Percentiles rank a stretch among this genome's conserved stretches.
phyloP scores from a whole-genome alignment of 2,329 filamentous ascomycete species.

The Helotiales sp. region DNA sequence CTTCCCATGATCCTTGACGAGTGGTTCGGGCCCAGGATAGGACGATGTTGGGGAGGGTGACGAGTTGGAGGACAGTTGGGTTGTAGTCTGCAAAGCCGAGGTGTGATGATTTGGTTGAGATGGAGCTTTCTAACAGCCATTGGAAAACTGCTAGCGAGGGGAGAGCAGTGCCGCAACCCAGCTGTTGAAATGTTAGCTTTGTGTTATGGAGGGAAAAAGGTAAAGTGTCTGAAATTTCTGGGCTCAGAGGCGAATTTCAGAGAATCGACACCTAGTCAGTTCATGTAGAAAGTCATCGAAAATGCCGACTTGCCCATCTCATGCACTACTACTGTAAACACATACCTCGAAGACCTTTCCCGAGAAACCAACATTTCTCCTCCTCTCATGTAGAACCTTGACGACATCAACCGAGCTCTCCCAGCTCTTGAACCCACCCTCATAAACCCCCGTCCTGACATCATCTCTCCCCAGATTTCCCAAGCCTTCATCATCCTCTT shows the following conservation, averaged over 20 bases:
- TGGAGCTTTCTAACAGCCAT: slow-evolving; percentile 50
- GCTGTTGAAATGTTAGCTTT: slow-evolving; percentile 48
- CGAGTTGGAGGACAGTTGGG: slow-evolving; percentile 74
- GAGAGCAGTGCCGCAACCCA: slow-evolving; percentile 79
- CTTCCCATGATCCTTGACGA: slow-evolving; percentile 33
- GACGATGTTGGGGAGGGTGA: slow-evolving; percentile 79
- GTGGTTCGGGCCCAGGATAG: slow-evolving; percentile 61
- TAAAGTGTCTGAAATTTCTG: too few species aligned
- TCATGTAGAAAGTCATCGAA: background rate
- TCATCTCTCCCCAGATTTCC: slow-evolving; percentile 69
- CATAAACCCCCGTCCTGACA: slow-evolving; percentile 81
- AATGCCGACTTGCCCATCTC: background rate
- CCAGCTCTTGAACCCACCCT: slow-evolving; percentile 90
- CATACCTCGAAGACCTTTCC: slow-evolving; percentile 41
- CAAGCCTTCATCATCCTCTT: slow-evolving; percentile 58
- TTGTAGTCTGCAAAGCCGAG: slow-evolving; percentile 78
- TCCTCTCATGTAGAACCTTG: slow-evolving; percentile 53
- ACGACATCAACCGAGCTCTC: slow-evolving; percentile 83
- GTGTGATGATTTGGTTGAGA: background rate
- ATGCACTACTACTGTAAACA: background rate
- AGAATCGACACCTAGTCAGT: too few species aligned
- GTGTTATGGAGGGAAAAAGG: background rate
- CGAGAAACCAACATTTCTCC: slow-evolving; percentile 15
- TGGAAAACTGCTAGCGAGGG: slow-evolving; percentile 75
- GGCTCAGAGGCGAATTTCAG: too few species aligned